Percentiles rank a stretch among this genome's conserved stretches.
These are phyloP conservation scores for Mrakia gelida DNA, from an alignment of 768 basidiomycete genomes.

Conservation along the genomic window DNA sequence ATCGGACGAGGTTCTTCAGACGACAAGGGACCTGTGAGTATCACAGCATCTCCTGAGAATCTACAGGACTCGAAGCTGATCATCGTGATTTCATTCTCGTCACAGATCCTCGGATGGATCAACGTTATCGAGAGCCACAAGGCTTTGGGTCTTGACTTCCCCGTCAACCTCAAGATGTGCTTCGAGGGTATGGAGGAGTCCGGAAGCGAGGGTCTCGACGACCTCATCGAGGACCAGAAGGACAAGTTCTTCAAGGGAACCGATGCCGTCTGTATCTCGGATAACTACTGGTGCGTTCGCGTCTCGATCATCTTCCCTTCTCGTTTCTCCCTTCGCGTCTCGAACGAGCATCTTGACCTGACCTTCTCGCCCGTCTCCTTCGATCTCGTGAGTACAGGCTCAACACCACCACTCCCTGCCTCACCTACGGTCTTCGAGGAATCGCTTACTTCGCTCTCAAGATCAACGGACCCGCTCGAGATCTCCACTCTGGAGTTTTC, in stretches of 20 bases:
- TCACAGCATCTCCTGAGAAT: conserved; percentile 17
- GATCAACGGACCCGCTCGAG: conserved; percentile 74
- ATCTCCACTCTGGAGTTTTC: conserved; percentile 86
- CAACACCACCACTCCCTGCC: conserved; percentile 47
- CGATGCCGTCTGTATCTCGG: conserved; percentile 86
- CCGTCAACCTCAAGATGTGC: conserved; percentile 84
- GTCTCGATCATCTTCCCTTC: conserved; percentile 1
- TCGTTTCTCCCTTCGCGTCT: background rate
- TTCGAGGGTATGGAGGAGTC: conserved; percentile 98
- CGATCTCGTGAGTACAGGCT: conserved; percentile 29
- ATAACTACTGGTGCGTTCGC: conserved; percentile 72
- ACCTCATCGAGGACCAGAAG: conserved; percentile 66
- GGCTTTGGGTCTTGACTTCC: conserved; percentile 62
- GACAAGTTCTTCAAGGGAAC: conserved; percentile 77
- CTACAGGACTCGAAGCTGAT: background rate
- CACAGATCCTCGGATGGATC: conserved; percentile 70
- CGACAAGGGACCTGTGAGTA: conserved; percentile 61
- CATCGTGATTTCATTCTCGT: background rate
- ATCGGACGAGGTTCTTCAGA: conserved; percentile 58
- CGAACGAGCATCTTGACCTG: background rate
- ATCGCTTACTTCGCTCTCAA: conserved; percentile 79
- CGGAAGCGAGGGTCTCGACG: conserved; percentile 85
- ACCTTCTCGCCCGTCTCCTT: background rate
- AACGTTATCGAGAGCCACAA: conserved; percentile 82
- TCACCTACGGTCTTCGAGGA: conserved; percentile 83